phyloP scores from a whole-genome alignment of 768 basidiomycete species.

The Mycena amicta region DNA sequence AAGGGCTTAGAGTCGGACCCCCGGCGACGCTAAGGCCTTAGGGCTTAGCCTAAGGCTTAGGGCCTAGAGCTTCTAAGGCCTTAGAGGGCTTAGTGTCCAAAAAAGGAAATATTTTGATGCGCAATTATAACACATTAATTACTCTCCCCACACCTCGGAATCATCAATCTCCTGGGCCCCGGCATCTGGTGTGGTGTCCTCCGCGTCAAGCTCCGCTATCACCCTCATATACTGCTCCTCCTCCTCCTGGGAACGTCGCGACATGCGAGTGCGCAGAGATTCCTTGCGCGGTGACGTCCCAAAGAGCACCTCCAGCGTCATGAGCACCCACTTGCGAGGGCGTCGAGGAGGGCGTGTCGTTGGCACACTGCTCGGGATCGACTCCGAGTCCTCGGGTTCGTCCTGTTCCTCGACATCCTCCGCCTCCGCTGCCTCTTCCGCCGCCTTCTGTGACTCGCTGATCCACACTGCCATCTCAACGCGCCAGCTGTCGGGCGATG shows the following conservation, averaged over 20 bases:
- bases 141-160: neutral
- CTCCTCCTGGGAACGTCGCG: conserved; percentile 1
- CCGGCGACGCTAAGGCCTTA: no score
- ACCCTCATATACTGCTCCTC: conserved; percentile 1
- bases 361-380: neutral
- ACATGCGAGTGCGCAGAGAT: conserved; percentile 4
- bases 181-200: neutral
- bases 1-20: conserved; percentile 86
- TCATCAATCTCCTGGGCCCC: neutral
- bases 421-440: neutral
- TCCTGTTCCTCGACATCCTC: neutral
- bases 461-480: conserved; percentile 14
- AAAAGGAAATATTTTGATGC: neutral
- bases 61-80: neutral
- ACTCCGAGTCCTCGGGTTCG: neutral
- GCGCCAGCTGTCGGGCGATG: neutral
- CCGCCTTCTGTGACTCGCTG: neutral
- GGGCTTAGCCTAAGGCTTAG: neutral
- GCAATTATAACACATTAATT: neutral
- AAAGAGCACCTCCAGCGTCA: neutral
- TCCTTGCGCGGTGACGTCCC: conserved; percentile 6
- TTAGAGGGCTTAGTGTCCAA: neutral
- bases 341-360: neutral
- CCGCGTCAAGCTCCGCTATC: conserved; percentile 2
- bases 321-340: neutral